Conservation (phyloP, 352 stramenopile species). For the Globisporangium irregulare region DNA sequence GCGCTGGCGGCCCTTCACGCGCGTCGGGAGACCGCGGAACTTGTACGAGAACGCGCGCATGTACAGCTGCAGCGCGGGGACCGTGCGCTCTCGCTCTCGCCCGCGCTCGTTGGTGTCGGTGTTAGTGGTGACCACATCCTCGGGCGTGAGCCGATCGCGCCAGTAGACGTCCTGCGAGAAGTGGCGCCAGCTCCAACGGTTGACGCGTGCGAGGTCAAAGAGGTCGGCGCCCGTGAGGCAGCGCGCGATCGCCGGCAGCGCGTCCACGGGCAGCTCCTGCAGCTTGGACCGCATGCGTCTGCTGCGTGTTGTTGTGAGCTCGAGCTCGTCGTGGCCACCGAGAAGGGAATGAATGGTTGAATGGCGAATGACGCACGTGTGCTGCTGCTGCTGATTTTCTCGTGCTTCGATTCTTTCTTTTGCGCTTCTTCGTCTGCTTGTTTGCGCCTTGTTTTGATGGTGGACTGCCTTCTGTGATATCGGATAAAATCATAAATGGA, state of each 20-base stretch:
- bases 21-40: not conserved
- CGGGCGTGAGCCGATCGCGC: not conserved
- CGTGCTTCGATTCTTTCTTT: not conserved
- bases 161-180: not conserved
- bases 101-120: not conserved
- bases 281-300: not conserved
- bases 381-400: not conserved
- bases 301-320: not conserved
- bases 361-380: not conserved
- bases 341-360: not conserved
- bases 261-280: not conserved
- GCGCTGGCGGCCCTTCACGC: not conserved
- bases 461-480: too few species aligned
- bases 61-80: not conserved
- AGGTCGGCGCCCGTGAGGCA: not conserved
- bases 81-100: not conserved
- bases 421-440: not conserved
- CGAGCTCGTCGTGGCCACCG: not conserved
- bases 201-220: not conserved
- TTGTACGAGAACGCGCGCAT: not conserved
- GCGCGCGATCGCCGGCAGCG: not conserved
- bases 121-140: not conserved
- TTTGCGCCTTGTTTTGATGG: too few species aligned
- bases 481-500: too few species aligned
- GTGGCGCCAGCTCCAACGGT: not conserved